Evolutionary conservation across 2,329 filamentous ascomycete species (phyloP), one percentile per base, ranked within the genome.

Genomic region (Colletotrichum orchidophilum): DNA sequence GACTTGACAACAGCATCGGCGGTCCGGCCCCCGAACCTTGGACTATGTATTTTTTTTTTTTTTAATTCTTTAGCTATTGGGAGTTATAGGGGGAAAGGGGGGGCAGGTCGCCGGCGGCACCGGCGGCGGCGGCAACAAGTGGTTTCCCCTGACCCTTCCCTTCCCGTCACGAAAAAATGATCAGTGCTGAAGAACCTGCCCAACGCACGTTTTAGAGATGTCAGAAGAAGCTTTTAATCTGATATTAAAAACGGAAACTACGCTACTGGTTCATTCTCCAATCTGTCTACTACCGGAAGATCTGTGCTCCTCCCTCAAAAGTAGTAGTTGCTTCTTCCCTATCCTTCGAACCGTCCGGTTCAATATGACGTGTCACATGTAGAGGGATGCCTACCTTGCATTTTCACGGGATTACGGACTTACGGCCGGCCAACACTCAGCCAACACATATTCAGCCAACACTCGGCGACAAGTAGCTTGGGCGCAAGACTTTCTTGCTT

Each of bases 1-100:
- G n/a, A 54, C 27, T 58, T 62, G 64, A 27, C 57, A 52, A 27
- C 57, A 52, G 57, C 57, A 66, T 62, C 57, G 57, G 39, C 39
- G 39, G 64, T 29, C 46, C 49, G 64, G 46, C 55, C 63, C 55
- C 64, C 58, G 42, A 57, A 62, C 46, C 57, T 53, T 33, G 26
- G 33, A 21, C 13, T 1, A 42, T 18, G 7, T 1, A 42, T 8
- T n/a, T n/a, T n/a, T 15, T 18, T 35, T 35, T 4, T 35, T 52
- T 15, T 9, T 11, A n/a, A 8, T 3, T 42, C 15, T n/a, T 9
- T 46, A 5, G 18, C 9, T 42, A 42, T 15, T 42, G 13, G 2
- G 39, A 46, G 39, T 46, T 18, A n/a, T 6, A 46, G 18, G 39
- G 39, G 39, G 15, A 2, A n/a, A 9, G 39, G 0, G n/a, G n/a